Conservation (phyloP, 2,329 filamentous ascomycete species). For the Berkeleyomyces rouxiae region DNA sequence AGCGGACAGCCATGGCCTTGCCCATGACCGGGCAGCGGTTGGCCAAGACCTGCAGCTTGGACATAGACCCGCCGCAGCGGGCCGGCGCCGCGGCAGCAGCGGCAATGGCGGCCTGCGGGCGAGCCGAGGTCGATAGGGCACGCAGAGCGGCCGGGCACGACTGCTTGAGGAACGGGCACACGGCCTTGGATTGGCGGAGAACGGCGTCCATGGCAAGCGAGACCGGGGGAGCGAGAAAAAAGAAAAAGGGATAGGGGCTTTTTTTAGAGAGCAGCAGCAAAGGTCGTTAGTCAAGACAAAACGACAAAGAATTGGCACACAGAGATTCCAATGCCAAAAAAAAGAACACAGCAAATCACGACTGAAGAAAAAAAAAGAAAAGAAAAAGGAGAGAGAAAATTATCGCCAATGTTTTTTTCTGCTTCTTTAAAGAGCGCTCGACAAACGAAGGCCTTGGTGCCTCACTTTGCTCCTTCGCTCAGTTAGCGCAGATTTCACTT, state of each 20-base stretch:
- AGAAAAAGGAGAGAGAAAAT: conserved; percentile 2
- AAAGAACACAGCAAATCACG: neutral
- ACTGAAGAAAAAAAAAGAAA: conserved; percentile 1
- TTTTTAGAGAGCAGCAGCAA: neutral
- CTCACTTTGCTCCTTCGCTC: neutral
- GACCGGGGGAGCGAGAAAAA: neutral
- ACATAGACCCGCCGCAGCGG: conserved; percentile 82
- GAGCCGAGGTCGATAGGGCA: conserved; percentile 61
- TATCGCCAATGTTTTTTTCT: neutral
- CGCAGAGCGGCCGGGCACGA: conserved; percentile 83
- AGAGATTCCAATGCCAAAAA: neutral
- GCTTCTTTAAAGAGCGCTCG: neutral
- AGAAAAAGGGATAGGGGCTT: neutral
- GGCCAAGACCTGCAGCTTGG: conserved; percentile 85
- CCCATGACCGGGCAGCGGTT: conserved; percentile 97
- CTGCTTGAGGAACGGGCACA: conserved; percentile 96
- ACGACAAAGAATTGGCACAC: neutral
- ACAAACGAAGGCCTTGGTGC: neutral
- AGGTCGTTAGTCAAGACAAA: no score
- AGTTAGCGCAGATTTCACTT: neutral
- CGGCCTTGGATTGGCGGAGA: conserved; percentile 82
- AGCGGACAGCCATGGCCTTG: conserved; percentile 85
- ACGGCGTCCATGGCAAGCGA: conserved; percentile 63
- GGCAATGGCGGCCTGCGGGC: conserved; percentile 28
- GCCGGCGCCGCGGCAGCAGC: conserved; percentile 31